phyloP scores from a whole-genome alignment of 2,329 filamentous ascomycete genomes.

The Cladosporium velox region DNA sequence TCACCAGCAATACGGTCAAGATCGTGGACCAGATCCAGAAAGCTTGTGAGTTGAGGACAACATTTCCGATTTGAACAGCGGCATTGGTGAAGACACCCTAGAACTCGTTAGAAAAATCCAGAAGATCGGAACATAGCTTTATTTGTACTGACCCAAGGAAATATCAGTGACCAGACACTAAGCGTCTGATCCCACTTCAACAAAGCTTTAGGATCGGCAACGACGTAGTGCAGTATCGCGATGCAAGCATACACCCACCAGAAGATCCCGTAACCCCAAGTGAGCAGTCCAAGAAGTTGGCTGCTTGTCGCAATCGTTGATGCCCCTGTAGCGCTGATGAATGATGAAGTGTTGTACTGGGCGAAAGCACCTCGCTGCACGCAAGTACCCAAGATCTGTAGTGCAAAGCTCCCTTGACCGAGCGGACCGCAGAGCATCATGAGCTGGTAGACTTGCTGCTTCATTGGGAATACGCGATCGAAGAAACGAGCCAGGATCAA shows the following conservation, averaged over 20 bases:
- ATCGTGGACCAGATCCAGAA: not conserved
- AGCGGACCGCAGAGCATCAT: slow-evolving; percentile 27
- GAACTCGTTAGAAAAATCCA: not conserved
- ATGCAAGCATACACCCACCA: not conserved
- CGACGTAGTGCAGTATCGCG: not conserved
- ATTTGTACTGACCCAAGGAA: not conserved
- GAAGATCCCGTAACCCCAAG: not conserved
- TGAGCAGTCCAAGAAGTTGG: not conserved
- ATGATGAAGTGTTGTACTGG: not conserved
- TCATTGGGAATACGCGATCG: slow-evolving; percentile 20
- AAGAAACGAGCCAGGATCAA: not conserved
- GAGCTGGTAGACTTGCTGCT: slow-evolving; percentile 24
- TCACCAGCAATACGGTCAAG: not conserved
- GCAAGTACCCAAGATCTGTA: slow-evolving; percentile 22
- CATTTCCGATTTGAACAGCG: not conserved
- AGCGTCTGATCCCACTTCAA: not conserved
- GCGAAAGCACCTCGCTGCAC: slow-evolving; percentile 23
- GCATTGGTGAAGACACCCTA: not conserved
- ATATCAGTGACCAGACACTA: not conserved
- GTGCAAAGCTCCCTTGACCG: slow-evolving; percentile 25
- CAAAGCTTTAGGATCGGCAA: not conserved
- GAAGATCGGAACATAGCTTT: not conserved
- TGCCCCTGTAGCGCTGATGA: not conserved
- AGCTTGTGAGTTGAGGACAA: not conserved
- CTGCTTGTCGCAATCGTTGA: not conserved